phyloP scores from a whole-genome alignment of 192 early-diverging fungal species.

The Dimargaris xerosporica region DNA sequence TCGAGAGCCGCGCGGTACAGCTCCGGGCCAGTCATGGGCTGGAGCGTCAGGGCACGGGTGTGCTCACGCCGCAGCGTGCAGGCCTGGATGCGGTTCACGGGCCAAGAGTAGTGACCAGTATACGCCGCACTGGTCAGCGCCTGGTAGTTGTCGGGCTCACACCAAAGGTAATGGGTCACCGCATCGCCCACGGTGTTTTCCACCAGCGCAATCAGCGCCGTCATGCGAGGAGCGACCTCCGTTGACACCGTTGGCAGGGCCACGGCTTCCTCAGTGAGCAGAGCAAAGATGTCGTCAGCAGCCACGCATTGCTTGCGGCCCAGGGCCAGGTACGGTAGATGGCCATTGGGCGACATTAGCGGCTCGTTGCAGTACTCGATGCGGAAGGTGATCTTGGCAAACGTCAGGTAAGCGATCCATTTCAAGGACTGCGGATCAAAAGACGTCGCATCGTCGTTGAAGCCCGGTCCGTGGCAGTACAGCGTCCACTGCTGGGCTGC shows the following conservation, averaged over 20 bases:
- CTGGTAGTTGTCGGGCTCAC: not conserved
- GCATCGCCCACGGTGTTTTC: not conserved
- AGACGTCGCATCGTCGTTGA: constrained; percentile 6
- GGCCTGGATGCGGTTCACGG: not conserved
- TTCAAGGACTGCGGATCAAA: not conserved
- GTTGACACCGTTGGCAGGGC: not conserved
- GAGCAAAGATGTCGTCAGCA: not conserved
- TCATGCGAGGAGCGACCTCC: not conserved
- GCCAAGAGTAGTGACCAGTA: not conserved
- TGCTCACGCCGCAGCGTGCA: not conserved
- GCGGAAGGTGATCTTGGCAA: not conserved
- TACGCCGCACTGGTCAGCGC: constrained; percentile 1
- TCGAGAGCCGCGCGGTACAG: not conserved
- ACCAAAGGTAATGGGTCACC: constrained; percentile 2
- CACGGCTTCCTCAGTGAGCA: not conserved
- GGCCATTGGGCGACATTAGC: constrained; percentile 1
- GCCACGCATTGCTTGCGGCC: not conserved
- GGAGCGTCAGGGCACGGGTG: not conserved
- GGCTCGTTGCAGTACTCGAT: constrained; percentile 7
- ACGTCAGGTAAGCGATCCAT: not conserved
- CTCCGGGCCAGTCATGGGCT: not conserved
- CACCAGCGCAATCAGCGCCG: not conserved
- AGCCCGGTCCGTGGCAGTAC: constrained; percentile 6
- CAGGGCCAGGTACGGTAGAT: not conserved
- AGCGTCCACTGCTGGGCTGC: not conserved